These are phyloP conservation scores for Lantana camara DNA, from an alignment of 257 asterid species.

Conservation along the genomic window DNA sequence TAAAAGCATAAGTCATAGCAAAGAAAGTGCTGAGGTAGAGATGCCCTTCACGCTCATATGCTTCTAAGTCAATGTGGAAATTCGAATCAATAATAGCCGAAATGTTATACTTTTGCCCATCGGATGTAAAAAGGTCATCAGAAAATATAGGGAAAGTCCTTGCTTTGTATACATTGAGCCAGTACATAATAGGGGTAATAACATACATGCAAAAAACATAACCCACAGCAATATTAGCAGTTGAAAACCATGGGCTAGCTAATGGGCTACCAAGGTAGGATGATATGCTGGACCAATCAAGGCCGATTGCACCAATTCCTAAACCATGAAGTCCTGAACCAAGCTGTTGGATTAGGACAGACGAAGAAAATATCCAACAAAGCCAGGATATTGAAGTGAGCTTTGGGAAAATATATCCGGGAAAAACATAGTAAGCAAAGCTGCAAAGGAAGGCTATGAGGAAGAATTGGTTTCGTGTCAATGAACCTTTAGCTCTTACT, in stretches of 20 bases:
- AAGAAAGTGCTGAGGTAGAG: conserved; percentile 85
- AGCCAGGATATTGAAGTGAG: conserved; percentile 88
- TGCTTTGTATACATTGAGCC: conserved; percentile 73
- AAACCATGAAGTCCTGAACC: conserved; percentile 97
- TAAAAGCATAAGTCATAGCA: conserved; percentile 78
- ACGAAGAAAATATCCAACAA: conserved; percentile 82
- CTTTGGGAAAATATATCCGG: conserved; percentile 87
- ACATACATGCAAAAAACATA: conserved; percentile 71
- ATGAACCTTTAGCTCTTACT: conserved; percentile 59
- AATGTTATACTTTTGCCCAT: conserved; percentile 75
- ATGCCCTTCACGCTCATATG: conserved; percentile 79
- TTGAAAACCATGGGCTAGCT: conserved; percentile 99
- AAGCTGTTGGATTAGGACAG: conserved; percentile 79
- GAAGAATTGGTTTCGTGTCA: conserved; percentile 84
- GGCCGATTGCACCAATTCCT: conserved; percentile 89
- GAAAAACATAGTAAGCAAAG: conserved; percentile 86
- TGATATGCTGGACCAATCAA: conserved; percentile 92
- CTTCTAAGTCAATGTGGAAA: conserved; percentile 81
- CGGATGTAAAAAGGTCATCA: conserved; percentile 71
- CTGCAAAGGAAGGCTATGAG: conserved; percentile 85
- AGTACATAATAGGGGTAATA: conserved; percentile 66
- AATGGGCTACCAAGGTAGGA: conserved; percentile 95
- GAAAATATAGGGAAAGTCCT: conserved; percentile 89
- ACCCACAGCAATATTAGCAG: conserved; percentile 89
- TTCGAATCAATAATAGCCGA: conserved; percentile 70